These are phyloP conservation scores for Aspergillus bertholletiae DNA, from an alignment of 495 filamentous ascomycete genomes.

Conservation along the genomic window DNA sequence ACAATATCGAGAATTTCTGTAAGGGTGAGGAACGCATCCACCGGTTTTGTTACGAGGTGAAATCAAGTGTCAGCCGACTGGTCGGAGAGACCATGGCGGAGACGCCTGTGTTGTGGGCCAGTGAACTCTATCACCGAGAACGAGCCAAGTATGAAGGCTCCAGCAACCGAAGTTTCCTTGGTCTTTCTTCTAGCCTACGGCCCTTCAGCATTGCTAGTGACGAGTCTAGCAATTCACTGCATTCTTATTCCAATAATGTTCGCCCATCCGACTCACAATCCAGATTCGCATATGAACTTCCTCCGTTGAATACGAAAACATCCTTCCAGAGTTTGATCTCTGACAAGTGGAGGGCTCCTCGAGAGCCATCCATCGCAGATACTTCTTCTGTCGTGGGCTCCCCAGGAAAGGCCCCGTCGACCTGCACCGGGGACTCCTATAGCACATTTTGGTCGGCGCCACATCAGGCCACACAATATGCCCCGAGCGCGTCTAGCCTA, in stretches of 20 bases:
- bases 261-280: constrained; percentile 42
- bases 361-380: constrained; percentile 46
- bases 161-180: constrained; percentile 41
- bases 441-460: constrained; percentile 89
- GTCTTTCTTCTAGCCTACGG: constrained; percentile 39
- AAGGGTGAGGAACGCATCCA: constrained; percentile 94
- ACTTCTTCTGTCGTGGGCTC: constrained; percentile 57
- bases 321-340: constrained; percentile 65
- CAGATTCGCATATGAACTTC: constrained; percentile 31
- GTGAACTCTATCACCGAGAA: constrained; percentile 80
- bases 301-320: constrained; percentile 40
- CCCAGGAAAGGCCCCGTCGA: constrained; percentile 41
- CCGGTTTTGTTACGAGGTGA: constrained; percentile 87
- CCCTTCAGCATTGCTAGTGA: constrained; percentile 55
- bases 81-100: constrained; percentile 84
- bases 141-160: constrained; percentile 70
- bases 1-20: constrained; percentile 89
- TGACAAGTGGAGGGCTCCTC: constrained; percentile 56
- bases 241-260: constrained; percentile 25
- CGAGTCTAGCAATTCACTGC: constrained; percentile 32
- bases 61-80: constrained; percentile 80
- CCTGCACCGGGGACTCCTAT: constrained; percentile 70
- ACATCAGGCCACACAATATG: constrained; percentile 57
- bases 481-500: constrained; percentile 55
- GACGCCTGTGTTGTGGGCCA: constrained; percentile 88